Conservation (phyloP, 2,329 filamentous ascomycete genomes). For the Trichoderma polysporum region DNA sequence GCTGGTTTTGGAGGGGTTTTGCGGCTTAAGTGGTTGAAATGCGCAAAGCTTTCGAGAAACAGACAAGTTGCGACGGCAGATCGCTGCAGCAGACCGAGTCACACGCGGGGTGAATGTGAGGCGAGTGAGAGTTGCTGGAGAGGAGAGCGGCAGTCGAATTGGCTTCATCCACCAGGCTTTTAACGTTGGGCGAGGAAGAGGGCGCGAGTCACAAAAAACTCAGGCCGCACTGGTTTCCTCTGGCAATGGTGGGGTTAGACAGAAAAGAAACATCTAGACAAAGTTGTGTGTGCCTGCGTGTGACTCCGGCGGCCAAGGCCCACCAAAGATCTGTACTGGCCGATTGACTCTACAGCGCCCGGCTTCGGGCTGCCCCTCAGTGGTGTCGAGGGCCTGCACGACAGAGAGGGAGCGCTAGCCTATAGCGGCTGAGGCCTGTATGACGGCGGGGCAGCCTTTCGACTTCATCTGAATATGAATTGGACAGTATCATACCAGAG, state of each 20-base stretch:
- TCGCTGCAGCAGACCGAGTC: slow-evolving; percentile 25
- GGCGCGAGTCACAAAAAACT: slow-evolving; percentile 32
- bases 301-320: slow-evolving; percentile 10
- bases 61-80: slow-evolving; percentile 31
- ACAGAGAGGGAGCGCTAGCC: neutral
- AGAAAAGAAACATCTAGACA: slow-evolving; percentile 16
- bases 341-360: slow-evolving; percentile 17
- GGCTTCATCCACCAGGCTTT: slow-evolving; percentile 31
- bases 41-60: slow-evolving; percentile 33
- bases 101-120: slow-evolving; percentile 16
- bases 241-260: slow-evolving; percentile 24
- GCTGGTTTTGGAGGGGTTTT: slow-evolving; percentile 27
- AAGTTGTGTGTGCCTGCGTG: slow-evolving; percentile 13
- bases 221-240: slow-evolving; percentile 26
- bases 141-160: slow-evolving; percentile 25
- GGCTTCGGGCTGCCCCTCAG: slow-evolving; percentile 13
- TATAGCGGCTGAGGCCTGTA: neutral
- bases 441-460: neutral
- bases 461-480: too few species aligned
- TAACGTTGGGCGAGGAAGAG: slow-evolving; percentile 22
- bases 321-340: slow-evolving; percentile 9
- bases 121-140: slow-evolving; percentile 19
- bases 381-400: neutral
- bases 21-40: slow-evolving; percentile 31
- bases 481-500: too few species aligned